Percentiles rank a stretch among this genome's conserved stretches.
These are phyloP conservation scores for Pelargonium citronellum DNA, from an alignment of 441 rosid genomes.

Conservation along the genomic window DNA sequence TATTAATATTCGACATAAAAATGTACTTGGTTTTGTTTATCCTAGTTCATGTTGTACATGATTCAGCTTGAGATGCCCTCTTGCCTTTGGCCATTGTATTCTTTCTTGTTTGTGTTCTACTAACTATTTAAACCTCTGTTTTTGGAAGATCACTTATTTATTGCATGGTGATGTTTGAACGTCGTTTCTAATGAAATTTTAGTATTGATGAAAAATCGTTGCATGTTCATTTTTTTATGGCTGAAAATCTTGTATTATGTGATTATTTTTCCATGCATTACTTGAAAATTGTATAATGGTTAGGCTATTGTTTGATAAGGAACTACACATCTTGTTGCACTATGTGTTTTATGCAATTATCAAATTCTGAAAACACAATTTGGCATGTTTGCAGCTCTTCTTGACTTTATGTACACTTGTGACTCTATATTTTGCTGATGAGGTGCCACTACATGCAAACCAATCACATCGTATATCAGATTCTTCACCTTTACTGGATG, in stretches of 20 bases:
- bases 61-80: not conserved
- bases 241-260: not conserved
- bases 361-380: slow-evolving; percentile 10
- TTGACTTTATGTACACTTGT: slow-evolving; percentile 73
- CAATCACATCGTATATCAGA: slow-evolving; percentile 42
- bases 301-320: not conserved
- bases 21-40: not conserved
- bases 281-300: not conserved
- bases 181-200: not conserved
- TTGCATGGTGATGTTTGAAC: not conserved
- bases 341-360: slow-evolving; percentile 7
- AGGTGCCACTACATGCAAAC: slow-evolving; percentile 53
- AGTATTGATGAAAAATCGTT: too few species aligned
- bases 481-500: slow-evolving; percentile 75
- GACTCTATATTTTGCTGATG: slow-evolving; percentile 80
- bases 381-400: slow-evolving; percentile 55
- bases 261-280: not conserved
- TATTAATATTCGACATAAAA: not conserved
- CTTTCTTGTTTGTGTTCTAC: not conserved
- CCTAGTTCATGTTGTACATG: not conserved
- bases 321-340: not conserved
- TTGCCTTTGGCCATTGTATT: not conserved
- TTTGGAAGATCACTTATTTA: not conserved
- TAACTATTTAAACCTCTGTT: not conserved
- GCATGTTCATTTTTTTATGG: too few species aligned